phyloP scores from a whole-genome alignment of 2,329 filamentous ascomycete genomes.

The Talaromyces sp. region DNA sequence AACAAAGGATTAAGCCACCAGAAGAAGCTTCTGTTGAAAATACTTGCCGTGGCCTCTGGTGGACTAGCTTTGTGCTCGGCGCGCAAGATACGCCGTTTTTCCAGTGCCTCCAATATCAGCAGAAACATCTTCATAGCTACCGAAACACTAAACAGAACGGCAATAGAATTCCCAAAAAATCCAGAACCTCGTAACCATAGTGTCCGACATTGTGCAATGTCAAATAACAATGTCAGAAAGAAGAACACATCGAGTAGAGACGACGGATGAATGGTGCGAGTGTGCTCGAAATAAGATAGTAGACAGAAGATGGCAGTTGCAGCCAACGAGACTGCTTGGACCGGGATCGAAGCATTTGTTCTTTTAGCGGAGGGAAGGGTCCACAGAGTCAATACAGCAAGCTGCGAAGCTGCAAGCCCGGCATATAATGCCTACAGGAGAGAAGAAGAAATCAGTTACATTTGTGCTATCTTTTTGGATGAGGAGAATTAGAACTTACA shows the following conservation, averaged over 20 bases:
- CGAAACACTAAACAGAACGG: constrained; percentile 36
- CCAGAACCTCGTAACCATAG: constrained; percentile 30
- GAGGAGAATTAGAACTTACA: constrained; percentile 28
- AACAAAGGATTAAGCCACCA: constrained; percentile 51
- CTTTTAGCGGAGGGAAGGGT: constrained; percentile 29
- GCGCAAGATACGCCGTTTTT: constrained; percentile 47
- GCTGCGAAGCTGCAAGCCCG: constrained; percentile 34
- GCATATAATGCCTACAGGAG: constrained; percentile 30
- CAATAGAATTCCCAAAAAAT: constrained; percentile 30
- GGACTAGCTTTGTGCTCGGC: constrained; percentile 40
- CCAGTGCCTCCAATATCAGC: constrained; percentile 40
- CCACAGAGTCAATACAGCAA: constrained; percentile 39
- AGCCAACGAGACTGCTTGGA: constrained; percentile 30
- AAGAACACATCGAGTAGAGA: constrained; percentile 39
- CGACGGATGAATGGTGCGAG: constrained; percentile 27
- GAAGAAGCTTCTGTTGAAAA: constrained; percentile 46
- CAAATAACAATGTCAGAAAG: constrained; percentile 40
- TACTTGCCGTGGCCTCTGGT: constrained; percentile 47
- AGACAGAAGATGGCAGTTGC: constrained; percentile 32
- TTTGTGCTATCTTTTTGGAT: background rate
- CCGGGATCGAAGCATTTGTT: constrained; percentile 36
- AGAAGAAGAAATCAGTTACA: background rate
- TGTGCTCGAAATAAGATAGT: constrained; percentile 28
- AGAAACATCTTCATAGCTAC: constrained; percentile 40
- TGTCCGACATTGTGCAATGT: constrained; percentile 42